These are phyloP conservation scores for Dioszegia crocea DNA, from an alignment of 768 basidiomycete species.

Conservation along the genomic window DNA sequence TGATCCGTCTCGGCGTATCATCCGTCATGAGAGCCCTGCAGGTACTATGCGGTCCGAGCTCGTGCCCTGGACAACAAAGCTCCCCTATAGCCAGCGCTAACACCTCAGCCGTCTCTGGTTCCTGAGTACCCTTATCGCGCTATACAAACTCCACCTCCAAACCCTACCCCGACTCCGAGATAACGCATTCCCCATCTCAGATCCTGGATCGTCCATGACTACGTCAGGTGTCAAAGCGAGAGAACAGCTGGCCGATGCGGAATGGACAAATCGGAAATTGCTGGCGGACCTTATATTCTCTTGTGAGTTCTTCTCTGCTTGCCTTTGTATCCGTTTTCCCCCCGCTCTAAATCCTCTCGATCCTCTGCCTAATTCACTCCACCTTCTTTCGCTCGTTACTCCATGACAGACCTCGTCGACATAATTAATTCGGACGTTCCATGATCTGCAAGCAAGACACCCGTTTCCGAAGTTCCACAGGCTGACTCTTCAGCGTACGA, in stretches of 20 bases:
- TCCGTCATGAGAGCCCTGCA: too few relatives aligned
- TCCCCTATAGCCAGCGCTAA: not conserved
- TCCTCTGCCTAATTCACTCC: not conserved
- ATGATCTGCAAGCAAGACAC: too few relatives aligned
- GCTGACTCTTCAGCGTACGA: constrained; percentile 33
- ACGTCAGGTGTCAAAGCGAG: not conserved
- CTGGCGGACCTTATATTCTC: constrained; percentile 40
- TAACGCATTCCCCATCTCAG: not conserved
- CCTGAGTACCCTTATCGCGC: constrained; percentile 34
- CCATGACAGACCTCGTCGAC: too few relatives aligned
- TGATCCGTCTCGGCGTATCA: too few relatives aligned
- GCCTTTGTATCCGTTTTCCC: not conserved
- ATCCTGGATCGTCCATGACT: not conserved
- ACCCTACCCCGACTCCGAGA: constrained; percentile 29
- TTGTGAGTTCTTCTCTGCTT: constrained; percentile 25
- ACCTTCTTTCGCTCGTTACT: not conserved
- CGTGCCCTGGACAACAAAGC: too few relatives aligned
- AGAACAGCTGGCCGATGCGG: constrained; percentile 19
- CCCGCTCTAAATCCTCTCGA: not conserved
- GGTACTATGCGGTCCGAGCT: too few relatives aligned
- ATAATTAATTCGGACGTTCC: too few relatives aligned
- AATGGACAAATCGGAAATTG: constrained; percentile 39
- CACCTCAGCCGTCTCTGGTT: constrained; percentile 41
- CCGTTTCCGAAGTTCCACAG: too few relatives aligned
- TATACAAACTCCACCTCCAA: constrained; percentile 31